Conservation (phyloP, 768 basidiomycete genomes). For the Tulasnella calospora region DNA sequence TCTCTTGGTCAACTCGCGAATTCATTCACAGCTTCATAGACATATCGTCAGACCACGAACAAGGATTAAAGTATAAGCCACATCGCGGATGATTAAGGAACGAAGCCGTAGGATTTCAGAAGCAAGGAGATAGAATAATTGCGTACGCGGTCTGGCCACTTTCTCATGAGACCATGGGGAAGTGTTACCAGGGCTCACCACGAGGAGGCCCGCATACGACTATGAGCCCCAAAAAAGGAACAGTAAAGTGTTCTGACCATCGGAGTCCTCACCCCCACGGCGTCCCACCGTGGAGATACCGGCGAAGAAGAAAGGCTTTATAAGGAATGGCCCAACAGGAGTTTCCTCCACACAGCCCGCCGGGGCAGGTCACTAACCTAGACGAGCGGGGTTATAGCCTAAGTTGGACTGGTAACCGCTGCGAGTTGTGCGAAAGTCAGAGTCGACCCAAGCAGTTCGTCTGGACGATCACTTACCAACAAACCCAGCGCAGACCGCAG, state of each 20-base stretch:
- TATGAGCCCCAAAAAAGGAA: neutral
- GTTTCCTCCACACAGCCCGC: neutral
- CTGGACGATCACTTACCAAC: neutral
- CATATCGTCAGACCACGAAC: too few relatives aligned
- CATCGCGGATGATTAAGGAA: neutral
- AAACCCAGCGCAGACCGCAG: neutral
- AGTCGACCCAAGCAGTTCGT: neutral
- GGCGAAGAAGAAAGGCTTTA: too few relatives aligned
- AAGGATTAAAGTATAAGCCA: too few relatives aligned
- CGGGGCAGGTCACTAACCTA: neutral
- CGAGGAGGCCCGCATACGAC: neutral
- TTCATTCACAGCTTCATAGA: too few relatives aligned
- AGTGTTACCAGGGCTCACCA: neutral
- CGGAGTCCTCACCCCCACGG: neutral
- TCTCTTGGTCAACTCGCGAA: too few relatives aligned
- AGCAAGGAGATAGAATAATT: neutral
- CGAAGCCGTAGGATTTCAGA: neutral
- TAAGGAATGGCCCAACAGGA: neutral
- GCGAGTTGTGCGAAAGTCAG: neutral
- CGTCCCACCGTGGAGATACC: too few relatives aligned
- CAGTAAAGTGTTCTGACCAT: neutral
- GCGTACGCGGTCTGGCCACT: slow-evolving; percentile 4
- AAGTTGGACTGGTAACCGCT: neutral
- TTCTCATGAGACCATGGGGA: neutral
- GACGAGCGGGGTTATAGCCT: neutral